Evolutionary conservation across 2,329 filamentous ascomycete genomes (phyloP).

Genomic region (Clonostachys rosea): DNA sequence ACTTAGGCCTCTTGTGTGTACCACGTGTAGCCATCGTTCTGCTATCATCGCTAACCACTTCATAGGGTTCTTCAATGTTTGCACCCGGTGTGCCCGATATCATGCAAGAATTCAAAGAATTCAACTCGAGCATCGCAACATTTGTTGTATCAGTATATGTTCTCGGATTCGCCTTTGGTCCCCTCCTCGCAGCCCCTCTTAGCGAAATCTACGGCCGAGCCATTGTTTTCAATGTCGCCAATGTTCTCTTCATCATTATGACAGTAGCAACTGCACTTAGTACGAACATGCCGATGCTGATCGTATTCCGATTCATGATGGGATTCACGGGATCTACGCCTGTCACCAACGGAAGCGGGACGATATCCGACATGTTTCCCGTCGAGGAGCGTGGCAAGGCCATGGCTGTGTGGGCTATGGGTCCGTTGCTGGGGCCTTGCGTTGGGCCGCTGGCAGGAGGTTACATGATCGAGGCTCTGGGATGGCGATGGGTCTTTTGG

Average conservation of each 20-base stretch:
- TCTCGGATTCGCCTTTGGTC: constrained; percentile 45
- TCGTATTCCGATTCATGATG: constrained; percentile 44
- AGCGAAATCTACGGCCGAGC: constrained; percentile 42
- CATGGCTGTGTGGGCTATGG: constrained; percentile 52
- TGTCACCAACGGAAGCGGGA: constrained; percentile 48
- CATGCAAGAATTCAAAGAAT: constrained; percentile 56
- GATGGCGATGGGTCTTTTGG: constrained; percentile 62
- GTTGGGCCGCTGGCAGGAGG: constrained; percentile 41
- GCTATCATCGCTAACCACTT: constrained; percentile 48
- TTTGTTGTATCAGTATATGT: constrained; percentile 41
- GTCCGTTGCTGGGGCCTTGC: constrained; percentile 34
- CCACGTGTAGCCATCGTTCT: constrained; percentile 13
- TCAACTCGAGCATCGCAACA: constrained; percentile 45
- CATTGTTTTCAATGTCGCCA: constrained; percentile 35
- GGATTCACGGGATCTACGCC: constrained; percentile 48
- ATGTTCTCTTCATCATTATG: constrained; percentile 27
- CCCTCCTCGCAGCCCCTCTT: constrained; percentile 39
- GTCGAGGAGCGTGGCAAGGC: constrained; percentile 31
- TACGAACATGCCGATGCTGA: constrained; percentile 29
- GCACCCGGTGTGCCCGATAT: constrained; percentile 62
- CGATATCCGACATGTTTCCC: constrained; percentile 28
- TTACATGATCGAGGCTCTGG: constrained; percentile 54
- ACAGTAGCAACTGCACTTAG: constrained; percentile 32
- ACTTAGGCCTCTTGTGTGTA: constrained; percentile 50
- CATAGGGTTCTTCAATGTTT: constrained; percentile 52